These are phyloP conservation scores for Dictyostelium citrinum DNA, from an alignment of 78 protist genomes.

Conservation along the genomic window DNA sequence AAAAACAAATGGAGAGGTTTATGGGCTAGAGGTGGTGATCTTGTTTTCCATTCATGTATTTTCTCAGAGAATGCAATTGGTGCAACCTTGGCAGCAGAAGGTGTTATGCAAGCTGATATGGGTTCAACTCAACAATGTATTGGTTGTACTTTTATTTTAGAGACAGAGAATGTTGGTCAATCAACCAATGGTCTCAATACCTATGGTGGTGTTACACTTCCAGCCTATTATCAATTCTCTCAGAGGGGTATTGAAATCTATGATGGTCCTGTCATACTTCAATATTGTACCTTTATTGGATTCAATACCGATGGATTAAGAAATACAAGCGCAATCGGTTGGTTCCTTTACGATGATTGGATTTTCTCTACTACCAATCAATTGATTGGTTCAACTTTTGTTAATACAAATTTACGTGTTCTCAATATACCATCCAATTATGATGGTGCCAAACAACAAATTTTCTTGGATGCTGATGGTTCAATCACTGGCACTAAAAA, in stretches of 20 bases:
- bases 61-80: conserved; percentile 74
- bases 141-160: conserved; percentile 36
- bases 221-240: conserved; percentile 39
- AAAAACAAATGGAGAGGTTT: conserved; percentile 73
- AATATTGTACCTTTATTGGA: conserved; percentile 18
- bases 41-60: background rate
- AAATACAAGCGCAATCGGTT: conserved; percentile 35
- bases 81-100: conserved; percentile 49
- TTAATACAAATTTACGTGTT: background rate
- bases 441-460: conserved; percentile 55
- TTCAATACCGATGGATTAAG: conserved; percentile 56
- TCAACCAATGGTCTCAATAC: conserved; percentile 8
- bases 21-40: conserved; percentile 73
- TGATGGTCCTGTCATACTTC: conserved; percentile 38
- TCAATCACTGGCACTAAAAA: conserved; percentile 3
- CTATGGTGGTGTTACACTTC: conserved; percentile 32
- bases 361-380: background rate
- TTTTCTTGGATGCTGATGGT: conserved; percentile 27
- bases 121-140: conserved; percentile 42
- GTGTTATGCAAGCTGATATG: conserved; percentile 65
- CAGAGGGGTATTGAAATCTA: conserved; percentile 53
- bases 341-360: conserved; percentile 48
- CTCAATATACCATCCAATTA: background rate
- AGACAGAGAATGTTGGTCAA: conserved; percentile 46
- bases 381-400: background rate